Evolutionary conservation across 1,284 basidiomycete species (phyloP).

Genomic region (Malassezia vespertilionis): DNA sequence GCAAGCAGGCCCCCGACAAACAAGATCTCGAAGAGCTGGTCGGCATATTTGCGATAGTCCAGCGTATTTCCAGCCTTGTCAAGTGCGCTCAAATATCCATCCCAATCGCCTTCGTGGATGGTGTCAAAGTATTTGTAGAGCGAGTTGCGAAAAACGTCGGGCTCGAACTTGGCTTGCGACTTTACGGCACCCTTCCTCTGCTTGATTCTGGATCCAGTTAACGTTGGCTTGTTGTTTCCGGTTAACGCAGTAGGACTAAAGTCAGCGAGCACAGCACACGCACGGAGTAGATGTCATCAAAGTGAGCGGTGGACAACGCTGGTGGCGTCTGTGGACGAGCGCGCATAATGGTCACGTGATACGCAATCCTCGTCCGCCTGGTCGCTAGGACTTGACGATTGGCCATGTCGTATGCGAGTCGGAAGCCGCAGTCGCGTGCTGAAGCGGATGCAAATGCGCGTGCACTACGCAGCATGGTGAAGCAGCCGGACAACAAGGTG

Average conservation of each 20-base stretch:
- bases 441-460: slow-evolving; percentile 44
- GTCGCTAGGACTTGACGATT: neutral
- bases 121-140: slow-evolving; percentile 86
- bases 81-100: slow-evolving; percentile 69
- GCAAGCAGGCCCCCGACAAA: slow-evolving; percentile 87
- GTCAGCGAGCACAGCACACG: neutral
- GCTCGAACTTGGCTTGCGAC: slow-evolving; percentile 54
- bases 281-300: slow-evolving; percentile 23
- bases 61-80: slow-evolving; percentile 68
- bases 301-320: neutral
- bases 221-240: slow-evolving; percentile 47
- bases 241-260: slow-evolving; percentile 17
- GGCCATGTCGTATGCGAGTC: slow-evolving; percentile 30
- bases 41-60: slow-evolving; percentile 69
- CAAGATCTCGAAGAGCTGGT: slow-evolving; percentile 85
- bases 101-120: slow-evolving; percentile 66
- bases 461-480: slow-evolving; percentile 35
- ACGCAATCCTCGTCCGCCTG: neutral
- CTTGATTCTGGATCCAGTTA: slow-evolving; percentile 48
- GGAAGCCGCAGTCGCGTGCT: slow-evolving; percentile 36
- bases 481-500: slow-evolving; percentile 74
- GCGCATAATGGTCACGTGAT: neutral
- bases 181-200: slow-evolving; percentile 48
- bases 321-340: neutral
- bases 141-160: slow-evolving; percentile 78